Percentiles rank a stretch among this genome's conserved stretches.
These are phyloP conservation scores for Euryodendron excelsum DNA, from an alignment of 148 eudicot genomes.

Conservation along the genomic window DNA sequence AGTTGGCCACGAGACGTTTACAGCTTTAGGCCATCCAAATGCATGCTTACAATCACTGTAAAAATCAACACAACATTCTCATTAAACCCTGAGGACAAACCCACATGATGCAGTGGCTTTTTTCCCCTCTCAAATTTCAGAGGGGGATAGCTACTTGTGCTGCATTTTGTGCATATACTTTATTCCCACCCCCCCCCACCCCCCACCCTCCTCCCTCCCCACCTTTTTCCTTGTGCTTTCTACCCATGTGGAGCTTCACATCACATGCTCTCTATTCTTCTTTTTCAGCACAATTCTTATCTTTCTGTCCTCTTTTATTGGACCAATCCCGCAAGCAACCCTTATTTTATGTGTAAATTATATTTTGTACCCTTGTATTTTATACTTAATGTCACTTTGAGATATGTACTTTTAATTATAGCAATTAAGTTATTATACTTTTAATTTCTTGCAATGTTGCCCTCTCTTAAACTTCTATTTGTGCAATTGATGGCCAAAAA, in stretches of 20 bases:
- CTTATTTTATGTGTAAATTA: too few relatives aligned
- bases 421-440: too few relatives aligned
- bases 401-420: too few relatives aligned
- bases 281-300: slow-evolving; percentile 10
- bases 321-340: slow-evolving; percentile 17
- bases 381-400: too few relatives aligned
- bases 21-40: slow-evolving; percentile 27
- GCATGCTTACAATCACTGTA: not conserved
- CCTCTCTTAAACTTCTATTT: too few relatives aligned
- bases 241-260: slow-evolving; percentile 33
- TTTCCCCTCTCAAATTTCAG: not conserved
- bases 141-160: not conserved
- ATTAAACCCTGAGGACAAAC: not conserved
- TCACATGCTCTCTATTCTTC: slow-evolving; percentile 37
- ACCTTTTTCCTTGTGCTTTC: slow-evolving; percentile 7
- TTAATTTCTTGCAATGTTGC: too few relatives aligned
- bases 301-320: slow-evolving; percentile 21
- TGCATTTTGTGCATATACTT: too few relatives aligned
- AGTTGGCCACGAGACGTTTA: slow-evolving; percentile 35
- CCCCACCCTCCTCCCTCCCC: too few relatives aligned
- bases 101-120: slow-evolving; percentile 29
- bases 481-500: too few relatives aligned
- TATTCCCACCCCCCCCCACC: too few relatives aligned
- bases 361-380: too few relatives aligned
- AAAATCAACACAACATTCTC: not conserved